These are phyloP conservation scores for Dryas alaskensis DNA, from an alignment of 306 rosid genomes.

Conservation along the genomic window DNA sequence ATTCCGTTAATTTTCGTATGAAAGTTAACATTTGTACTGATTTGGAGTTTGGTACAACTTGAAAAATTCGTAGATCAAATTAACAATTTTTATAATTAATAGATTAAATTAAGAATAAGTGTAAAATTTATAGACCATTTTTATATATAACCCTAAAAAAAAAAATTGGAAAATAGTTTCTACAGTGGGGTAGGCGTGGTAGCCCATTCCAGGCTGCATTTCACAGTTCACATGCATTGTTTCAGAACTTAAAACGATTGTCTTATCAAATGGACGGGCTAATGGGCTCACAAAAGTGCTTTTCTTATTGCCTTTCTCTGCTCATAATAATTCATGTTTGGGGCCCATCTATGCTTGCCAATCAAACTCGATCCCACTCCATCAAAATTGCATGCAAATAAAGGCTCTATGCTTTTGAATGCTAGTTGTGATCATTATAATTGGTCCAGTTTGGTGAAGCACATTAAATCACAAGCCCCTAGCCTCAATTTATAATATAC, in stretches of 20 bases:
- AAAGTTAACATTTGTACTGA: too few species aligned
- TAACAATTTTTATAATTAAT: too few species aligned
- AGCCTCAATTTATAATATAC: too few species aligned
- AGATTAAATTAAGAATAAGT: too few species aligned
- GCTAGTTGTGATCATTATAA: not conserved
- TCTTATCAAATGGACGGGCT: not conserved
- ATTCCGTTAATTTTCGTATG: too few species aligned
- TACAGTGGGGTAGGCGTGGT: not conserved
- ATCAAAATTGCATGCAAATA: not conserved
- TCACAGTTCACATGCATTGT: constrained; percentile 15
- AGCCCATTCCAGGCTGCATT: not conserved
- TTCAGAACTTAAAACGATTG: not conserved
- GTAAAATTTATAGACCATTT: too few species aligned
- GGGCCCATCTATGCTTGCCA: constrained; percentile 2
- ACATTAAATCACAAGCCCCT: not conserved
- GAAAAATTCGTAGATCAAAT: too few species aligned
- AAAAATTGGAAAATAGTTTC: not conserved
- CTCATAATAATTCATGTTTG: not conserved
- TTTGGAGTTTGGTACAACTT: too few species aligned
- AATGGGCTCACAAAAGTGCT: not conserved
- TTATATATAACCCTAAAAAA: too few species aligned
- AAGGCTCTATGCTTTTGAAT: not conserved
- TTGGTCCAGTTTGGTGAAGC: not conserved
- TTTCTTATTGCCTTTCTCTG: not conserved
- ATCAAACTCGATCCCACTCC: not conserved